phyloP scores from a whole-genome alignment of 2,329 filamentous ascomycete species.

The Byssoonygena ceratinophila region DNA sequence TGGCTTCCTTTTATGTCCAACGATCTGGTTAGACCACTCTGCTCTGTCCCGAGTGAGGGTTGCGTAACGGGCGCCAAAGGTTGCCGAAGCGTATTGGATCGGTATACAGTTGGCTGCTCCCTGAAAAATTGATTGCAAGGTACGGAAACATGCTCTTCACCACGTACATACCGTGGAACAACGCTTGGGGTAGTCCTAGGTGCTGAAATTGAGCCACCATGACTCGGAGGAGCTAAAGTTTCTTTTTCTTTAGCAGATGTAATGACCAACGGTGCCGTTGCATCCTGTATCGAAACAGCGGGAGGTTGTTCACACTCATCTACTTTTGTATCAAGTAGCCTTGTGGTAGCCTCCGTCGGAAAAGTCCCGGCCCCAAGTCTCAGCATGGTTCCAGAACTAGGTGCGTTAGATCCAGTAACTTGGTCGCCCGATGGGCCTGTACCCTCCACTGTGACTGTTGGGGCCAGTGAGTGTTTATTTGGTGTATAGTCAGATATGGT shows the following conservation, averaged over 20 bases:
- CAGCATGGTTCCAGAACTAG: not conserved
- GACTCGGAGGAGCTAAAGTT: not conserved
- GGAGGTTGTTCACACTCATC: not conserved
- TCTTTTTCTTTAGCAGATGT: not conserved
- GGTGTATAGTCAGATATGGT: not conserved
- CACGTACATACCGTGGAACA: slow-evolving; percentile 38
- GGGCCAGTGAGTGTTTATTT: not conserved
- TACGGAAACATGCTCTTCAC: slow-evolving; percentile 34
- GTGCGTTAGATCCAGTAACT: not conserved
- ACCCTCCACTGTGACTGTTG: not conserved
- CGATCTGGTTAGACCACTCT: slow-evolving; percentile 12
- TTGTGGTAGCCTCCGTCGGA: not conserved
- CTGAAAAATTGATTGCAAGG: not conserved
- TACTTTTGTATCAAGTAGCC: too few relatives aligned
- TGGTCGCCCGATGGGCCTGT: not conserved
- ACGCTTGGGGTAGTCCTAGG: slow-evolving; percentile 21
- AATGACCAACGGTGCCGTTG: not conserved
- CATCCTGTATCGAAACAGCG: not conserved
- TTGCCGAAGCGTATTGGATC: not conserved
- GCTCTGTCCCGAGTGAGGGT: slow-evolving; percentile 8
- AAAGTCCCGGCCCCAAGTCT: not conserved
- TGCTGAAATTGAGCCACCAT: not conserved
- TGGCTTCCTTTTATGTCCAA: slow-evolving; percentile 21
- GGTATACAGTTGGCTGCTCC: slow-evolving; percentile 4
- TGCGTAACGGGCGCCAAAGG: not conserved